Base-by-base conservation (phyloP, 2,329 filamentous ascomycete genomes). In the Pseudofabraea citricarpa region DNA sequence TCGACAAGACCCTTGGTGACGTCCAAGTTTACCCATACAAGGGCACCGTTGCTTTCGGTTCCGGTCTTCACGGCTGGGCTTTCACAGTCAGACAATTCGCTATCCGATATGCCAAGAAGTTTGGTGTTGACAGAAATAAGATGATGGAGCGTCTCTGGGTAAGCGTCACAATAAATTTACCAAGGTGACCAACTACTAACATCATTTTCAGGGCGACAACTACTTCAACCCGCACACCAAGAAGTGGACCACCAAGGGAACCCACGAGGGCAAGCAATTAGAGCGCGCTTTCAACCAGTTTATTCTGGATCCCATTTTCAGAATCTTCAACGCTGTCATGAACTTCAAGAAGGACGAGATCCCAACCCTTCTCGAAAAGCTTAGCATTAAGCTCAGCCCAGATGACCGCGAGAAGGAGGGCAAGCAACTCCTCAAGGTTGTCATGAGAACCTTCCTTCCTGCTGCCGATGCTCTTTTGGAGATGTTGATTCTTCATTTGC, bases 61-160 rank as follows among this genome's bases (percentile, higher is more conserved):
- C 93, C 72, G 93, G 91, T 86, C 90, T 97, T 55, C 93, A 98
- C 80, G 93, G 93, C 73, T 98, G 93, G 93, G 91, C 90, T 65
- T 98, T 98, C 85, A 98, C 93, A 64, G 76, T 97, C 77, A 88
- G 93, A 67, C 93, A 98, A 74, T 98, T 98, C 73, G 93, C 93
- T 61, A 72, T 81, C 67, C 83, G 85, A 64, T 98, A 98, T 72
- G 87, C 91, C 74, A 97, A 97, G 90, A 98, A 98, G 78, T 98
- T 98, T 65, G 93, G 93, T 86, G 93, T 98, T 63, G 91, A 98
- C 84, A 90, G 90, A 73, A 86, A 84, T 78, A 97, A 97, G 89
- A 96, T 98, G 93, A 95, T 97, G 87, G 89, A 96, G 79, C 90
- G 93, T 85, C 89, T 98, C 60, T 98, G 93, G 93, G 84, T 88